A percentile compares a stretch with the other conserved stretches of the same genome.
Evolutionary conservation across 140 eudicot genomes (phyloP).

Genomic region (Flaveria floridana): DNA sequence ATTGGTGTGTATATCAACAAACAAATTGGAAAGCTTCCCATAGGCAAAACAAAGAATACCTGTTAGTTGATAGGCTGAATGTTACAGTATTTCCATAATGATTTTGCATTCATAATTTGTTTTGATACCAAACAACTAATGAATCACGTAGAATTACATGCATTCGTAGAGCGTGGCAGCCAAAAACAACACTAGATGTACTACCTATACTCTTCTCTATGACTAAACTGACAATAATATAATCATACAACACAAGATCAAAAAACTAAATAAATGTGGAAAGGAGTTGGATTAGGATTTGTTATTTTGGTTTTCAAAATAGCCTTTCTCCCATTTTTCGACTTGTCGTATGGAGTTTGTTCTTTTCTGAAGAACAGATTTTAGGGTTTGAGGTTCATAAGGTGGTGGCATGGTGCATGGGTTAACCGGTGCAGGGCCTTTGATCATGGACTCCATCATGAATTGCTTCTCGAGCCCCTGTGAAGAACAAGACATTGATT

Average conservation of each 20-base stretch:
- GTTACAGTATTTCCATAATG: no score
- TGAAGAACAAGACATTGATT: constrained; percentile 70
- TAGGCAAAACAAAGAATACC: background rate
- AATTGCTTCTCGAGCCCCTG: constrained; percentile 56
- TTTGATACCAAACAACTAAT: constrained; percentile 5
- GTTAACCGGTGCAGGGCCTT: constrained; percentile 44
- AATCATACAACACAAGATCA: constrained; percentile 32
- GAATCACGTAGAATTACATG: background rate
- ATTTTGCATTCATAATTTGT: no score
- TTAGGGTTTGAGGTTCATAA: constrained; percentile 42
- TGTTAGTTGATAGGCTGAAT: background rate
- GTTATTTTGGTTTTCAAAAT: constrained; percentile 48
- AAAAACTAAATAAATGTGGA: constrained; percentile 1
- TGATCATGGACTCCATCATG: constrained; percentile 69
- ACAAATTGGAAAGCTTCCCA: background rate
- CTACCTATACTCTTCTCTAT: constrained; percentile 24
- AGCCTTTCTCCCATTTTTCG: constrained; percentile 64
- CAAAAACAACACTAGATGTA: constrained; percentile 10
- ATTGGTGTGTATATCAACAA: background rate
- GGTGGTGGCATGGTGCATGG: constrained; percentile 90
- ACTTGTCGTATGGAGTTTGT: constrained; percentile 49
- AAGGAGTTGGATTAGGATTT: constrained; percentile 12
- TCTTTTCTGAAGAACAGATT: constrained; percentile 39
- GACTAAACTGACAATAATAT: constrained; percentile 17
- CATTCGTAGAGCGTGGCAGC: constrained; percentile 1